Evolutionary conservation across 164 flowering plant genomes (phyloP), one percentile per base, ranked within the genome.

Genomic region (Amborella trichopoda): DNA sequence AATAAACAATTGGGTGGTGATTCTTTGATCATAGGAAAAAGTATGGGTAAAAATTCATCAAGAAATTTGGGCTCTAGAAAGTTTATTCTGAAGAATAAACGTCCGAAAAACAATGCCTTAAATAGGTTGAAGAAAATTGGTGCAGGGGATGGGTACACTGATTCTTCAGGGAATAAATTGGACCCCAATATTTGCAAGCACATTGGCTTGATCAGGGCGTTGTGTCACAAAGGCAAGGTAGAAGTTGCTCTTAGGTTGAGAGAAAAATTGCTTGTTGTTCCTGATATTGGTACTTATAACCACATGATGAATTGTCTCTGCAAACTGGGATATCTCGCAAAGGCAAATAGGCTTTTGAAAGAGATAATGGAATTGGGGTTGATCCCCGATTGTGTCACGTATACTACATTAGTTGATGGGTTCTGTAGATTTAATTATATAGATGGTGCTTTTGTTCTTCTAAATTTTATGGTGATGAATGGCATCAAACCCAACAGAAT

Each of bases 331-430:
- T 42, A 66, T 26, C 26, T 79, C 60, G 72, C 66, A 52, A 73
- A 48, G 61, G 91, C 85, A n/a, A 68, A 69, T 56, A 51, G 56
- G 45, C 69, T 81, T 53, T 24, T 78, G 21, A 52, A 62, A 50
- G 80, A 78, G 58, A 81, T 81, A 83, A 42, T 56, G 30, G 65
- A 62, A 65, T 34, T 47, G 6, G 91, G 95, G 16, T 75, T 73
- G 6, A 41, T 53, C 42, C 95, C 91, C 10, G 77, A 72, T 57
- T 59, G 75, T 52, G 69, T 70, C 10, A 74, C 95, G 4, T 82
- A 66, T 52, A 85, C 75, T 61, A 71, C 75, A 43, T 61, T 77
- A 26, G 80, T 85, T 41, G 71, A 56, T 50, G 91, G 81, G 27
- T 74, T 68, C 44, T 81, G 85, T 59, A 68, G 52, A 19, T 19